Evolutionary conservation across 148 eudicot species (phyloP).

Genomic region (Amaranthus cruentus): DNA sequence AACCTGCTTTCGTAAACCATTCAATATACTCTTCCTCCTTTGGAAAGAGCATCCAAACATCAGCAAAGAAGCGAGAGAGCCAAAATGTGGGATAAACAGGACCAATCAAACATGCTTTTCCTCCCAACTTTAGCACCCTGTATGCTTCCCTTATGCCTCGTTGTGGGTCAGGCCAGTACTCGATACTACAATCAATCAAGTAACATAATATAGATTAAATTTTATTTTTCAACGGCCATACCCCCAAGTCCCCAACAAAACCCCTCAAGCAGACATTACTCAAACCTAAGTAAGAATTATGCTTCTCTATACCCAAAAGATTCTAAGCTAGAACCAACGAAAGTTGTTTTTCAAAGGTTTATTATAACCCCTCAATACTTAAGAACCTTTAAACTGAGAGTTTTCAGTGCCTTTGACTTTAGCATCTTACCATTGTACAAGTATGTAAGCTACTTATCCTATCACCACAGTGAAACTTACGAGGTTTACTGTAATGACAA

Average conservation of each 20-base stretch:
- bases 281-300: neutral
- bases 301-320: neutral
- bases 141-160: conserved; percentile 98
- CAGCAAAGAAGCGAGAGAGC: conserved; percentile 94
- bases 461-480: too few relatives aligned
- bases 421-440: neutral
- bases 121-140: conserved; percentile 81
- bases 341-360: neutral
- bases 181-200: conserved; percentile 52
- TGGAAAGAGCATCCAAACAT: conserved; percentile 98
- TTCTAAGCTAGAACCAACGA: neutral
- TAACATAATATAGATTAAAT: conserved; percentile 8
- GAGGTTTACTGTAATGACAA: neutral
- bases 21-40: conserved; percentile 94
- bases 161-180: conserved; percentile 99
- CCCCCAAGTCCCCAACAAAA: neutral
- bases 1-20: conserved; percentile 90
- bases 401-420: neutral
- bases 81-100: conserved; percentile 91
- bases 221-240: neutral
- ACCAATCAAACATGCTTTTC: conserved; percentile 91
- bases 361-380: neutral
- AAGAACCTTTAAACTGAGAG: neutral
- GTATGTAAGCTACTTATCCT: neutral
- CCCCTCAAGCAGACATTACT: neutral